Evolutionary conservation across 139 green algal genomes (phyloP).

Genomic region (Diplosphaera chodatii): DNA sequence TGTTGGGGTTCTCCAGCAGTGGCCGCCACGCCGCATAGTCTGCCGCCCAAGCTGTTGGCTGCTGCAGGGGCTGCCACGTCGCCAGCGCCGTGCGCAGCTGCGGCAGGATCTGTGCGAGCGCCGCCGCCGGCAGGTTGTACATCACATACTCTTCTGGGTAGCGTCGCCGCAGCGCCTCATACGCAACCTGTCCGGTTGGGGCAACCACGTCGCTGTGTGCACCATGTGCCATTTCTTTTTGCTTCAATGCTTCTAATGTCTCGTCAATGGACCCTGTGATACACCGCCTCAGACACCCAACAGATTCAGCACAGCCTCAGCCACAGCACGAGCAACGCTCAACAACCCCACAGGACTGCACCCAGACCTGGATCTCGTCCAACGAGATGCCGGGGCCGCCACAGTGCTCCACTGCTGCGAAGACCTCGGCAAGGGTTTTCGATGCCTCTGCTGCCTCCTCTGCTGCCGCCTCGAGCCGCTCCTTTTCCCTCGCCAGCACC

Average conservation of each 20-base stretch:
- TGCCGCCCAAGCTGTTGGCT: constrained; percentile 29
- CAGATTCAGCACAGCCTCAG: no score
- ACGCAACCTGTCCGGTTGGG: constrained; percentile 27
- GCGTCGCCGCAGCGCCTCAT: constrained; percentile 27
- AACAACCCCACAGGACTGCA: no score
- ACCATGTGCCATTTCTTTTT: no score
- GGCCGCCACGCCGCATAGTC: constrained; percentile 55
- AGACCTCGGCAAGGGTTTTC: neutral
- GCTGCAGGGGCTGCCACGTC: constrained; percentile 54
- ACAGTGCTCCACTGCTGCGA: neutral
- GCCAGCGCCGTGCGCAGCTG: constrained; percentile 25
- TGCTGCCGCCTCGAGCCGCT: constrained; percentile 50
- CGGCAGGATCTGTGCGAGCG: constrained; percentile 57
- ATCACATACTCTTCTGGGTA: constrained; percentile 78
- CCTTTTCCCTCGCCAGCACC: constrained; percentile 58
- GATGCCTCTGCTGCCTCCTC: constrained; percentile 1
- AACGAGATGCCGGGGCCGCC: constrained; percentile 8
- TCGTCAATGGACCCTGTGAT: no score
- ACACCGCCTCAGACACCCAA: no score
- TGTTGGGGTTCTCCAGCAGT: constrained; percentile 52
- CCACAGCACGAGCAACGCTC: no score
- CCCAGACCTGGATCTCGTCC: constrained; percentile 25
- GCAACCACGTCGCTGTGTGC: no score
- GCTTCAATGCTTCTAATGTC: no score
- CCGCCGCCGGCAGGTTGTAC: constrained; percentile 71